Evolutionary conservation across 768 basidiomycete genomes (phyloP).

Genomic region (Boletus fagicola): DNA sequence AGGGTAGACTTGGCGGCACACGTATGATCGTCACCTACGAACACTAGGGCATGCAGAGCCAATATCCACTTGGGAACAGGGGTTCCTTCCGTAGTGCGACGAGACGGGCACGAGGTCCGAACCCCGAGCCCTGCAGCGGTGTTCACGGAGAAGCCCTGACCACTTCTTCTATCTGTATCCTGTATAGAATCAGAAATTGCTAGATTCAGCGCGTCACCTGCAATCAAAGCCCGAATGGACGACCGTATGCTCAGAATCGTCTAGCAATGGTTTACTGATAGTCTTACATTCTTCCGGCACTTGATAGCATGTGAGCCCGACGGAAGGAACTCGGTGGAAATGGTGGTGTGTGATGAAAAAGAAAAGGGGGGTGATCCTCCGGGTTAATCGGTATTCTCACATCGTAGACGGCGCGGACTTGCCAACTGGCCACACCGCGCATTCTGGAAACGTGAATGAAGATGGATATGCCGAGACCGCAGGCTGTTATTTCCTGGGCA

Average conservation of each 20-base stretch:
- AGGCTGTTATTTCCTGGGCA: background rate
- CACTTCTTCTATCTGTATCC: background rate
- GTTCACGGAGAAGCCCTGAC: background rate
- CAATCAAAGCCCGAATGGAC: background rate
- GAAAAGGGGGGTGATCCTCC: background rate
- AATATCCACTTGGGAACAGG: background rate
- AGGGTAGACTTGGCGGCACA: background rate
- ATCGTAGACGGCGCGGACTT: background rate
- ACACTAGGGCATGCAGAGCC: background rate
- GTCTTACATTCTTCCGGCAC: background rate
- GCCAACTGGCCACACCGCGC: background rate
- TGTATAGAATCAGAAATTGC: background rate
- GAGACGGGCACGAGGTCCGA: background rate
- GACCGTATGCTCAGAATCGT: background rate
- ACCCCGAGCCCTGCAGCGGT: background rate
- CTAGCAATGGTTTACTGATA: too few relatives aligned
- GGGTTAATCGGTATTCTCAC: slow-evolving; percentile 9
- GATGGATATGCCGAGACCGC: background rate
- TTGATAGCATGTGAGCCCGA: background rate
- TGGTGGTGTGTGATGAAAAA: background rate
- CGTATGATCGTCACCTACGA: background rate
- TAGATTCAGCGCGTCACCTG: background rate
- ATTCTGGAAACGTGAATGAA: background rate
- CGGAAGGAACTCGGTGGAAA: background rate
- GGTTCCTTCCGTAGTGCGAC: background rate